Percentiles rank a stretch among this genome's conserved stretches.
These are phyloP conservation scores for Aspergillus fumigatus DNA, from an alignment of 2,329 filamentous ascomycete genomes.

Conservation along the genomic window DNA sequence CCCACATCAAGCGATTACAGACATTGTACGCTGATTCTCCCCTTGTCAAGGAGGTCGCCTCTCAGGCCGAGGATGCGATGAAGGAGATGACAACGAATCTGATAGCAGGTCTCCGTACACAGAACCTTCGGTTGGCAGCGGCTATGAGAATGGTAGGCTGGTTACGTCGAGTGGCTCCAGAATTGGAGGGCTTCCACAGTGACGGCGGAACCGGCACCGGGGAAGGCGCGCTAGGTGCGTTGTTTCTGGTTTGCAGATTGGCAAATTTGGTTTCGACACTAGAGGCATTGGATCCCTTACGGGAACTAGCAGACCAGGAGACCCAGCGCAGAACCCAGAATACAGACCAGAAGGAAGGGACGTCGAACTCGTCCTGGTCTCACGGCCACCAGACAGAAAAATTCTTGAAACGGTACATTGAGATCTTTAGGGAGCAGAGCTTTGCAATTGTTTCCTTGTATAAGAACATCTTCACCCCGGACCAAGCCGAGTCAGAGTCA, in stretches of 20 bases:
- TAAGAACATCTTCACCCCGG: conserved; percentile 75
- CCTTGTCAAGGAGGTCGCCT: conserved; percentile 66
- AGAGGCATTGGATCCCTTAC: conserved; percentile 76
- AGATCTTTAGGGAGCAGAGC: conserved; percentile 95
- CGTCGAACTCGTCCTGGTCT: conserved; percentile 27
- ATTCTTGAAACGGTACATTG: conserved; percentile 91
- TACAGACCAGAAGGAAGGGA: conserved; percentile 20
- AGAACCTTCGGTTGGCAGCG: conserved; percentile 78
- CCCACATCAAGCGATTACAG: conserved; percentile 85
- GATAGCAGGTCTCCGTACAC: conserved; percentile 69
- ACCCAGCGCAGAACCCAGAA: conserved; percentile 43
- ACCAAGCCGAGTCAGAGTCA: conserved; percentile 37
- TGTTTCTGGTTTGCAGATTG: conserved; percentile 84
- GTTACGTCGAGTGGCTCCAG: conserved; percentile 80
- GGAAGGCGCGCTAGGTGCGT: conserved; percentile 71
- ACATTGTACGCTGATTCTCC: conserved; percentile 75
- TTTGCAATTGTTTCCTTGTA: conserved; percentile 96
- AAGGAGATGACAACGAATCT: conserved; percentile 82
- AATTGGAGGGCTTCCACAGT: conserved; percentile 54
- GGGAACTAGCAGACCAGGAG: conserved; percentile 87
- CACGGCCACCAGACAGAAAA: conserved; percentile 87
- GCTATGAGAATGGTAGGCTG: conserved; percentile 89
- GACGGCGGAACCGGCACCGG: conserved; percentile 23
- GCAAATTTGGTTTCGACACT: conserved; percentile 75
- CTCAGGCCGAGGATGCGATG: conserved; percentile 81